These are phyloP conservation scores for Populus hybrid DNA, from an alignment of 441 rosid genomes.

Conservation along the genomic window DNA sequence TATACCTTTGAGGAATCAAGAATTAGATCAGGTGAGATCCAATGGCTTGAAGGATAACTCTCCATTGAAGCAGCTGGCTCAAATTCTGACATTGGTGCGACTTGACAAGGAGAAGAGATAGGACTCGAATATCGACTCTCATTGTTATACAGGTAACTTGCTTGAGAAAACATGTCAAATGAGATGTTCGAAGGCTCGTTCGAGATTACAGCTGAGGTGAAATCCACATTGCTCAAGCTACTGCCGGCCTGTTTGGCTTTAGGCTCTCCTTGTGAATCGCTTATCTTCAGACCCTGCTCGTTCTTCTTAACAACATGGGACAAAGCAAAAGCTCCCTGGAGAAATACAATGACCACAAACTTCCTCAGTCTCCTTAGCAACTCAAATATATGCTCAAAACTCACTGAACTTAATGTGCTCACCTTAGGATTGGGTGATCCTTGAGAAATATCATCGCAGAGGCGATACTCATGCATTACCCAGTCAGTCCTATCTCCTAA, in stretches of 20 bases:
- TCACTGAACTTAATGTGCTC: background rate
- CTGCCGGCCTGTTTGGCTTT: constrained; percentile 28
- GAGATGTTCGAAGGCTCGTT: constrained; percentile 38
- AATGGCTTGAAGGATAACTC: constrained; percentile 33
- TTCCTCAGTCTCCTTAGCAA: background rate
- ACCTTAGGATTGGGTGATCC: constrained; percentile 55
- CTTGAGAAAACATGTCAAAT: constrained; percentile 31
- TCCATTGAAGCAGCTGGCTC: constrained; percentile 29
- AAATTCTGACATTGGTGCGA: constrained; percentile 21
- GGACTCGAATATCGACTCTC: constrained; percentile 37
- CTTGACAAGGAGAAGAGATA: constrained; percentile 29
- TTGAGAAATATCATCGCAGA: constrained; percentile 46
- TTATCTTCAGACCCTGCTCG: constrained; percentile 41
- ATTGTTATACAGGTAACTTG: constrained; percentile 28
- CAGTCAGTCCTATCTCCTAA: constrained; percentile 66
- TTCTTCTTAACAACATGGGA: constrained; percentile 73
- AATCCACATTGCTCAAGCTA: constrained; percentile 34
- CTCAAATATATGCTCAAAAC: background rate
- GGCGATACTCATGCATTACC: constrained; percentile 88
- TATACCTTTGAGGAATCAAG: constrained; percentile 70
- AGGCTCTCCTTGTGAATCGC: constrained; percentile 29
- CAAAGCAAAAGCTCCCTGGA: constrained; percentile 70
- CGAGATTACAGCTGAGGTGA: constrained; percentile 24
- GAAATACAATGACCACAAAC: background rate
- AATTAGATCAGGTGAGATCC: constrained; percentile 61